Evolutionary conservation across 2,329 filamentous ascomycete genomes (phyloP).

Genomic region (Clonostachys sp.): DNA sequence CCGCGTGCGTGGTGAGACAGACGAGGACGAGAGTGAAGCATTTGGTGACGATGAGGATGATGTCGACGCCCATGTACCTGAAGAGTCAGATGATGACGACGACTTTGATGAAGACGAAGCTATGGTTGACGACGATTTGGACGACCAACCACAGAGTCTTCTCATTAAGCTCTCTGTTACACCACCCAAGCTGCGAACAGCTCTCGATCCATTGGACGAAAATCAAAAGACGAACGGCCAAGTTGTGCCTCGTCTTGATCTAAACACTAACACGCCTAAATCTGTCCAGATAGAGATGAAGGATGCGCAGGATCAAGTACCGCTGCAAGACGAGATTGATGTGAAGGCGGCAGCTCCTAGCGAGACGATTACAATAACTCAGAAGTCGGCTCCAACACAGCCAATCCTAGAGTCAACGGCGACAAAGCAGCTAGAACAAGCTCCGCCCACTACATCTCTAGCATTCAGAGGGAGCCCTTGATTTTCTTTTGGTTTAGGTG

Average conservation of each 20-base stretch:
- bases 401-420: not conserved
- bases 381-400: conserved; percentile 5
- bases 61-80: conserved; percentile 60
- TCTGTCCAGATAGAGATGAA: not conserved
- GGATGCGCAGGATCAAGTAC: not conserved
- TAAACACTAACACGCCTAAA: not conserved
- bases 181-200: conserved; percentile 27
- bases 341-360: too few species aligned
- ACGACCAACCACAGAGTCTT: conserved; percentile 51
- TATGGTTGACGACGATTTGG: conserved; percentile 48
- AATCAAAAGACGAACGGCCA: too few species aligned
- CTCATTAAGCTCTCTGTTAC: conserved; percentile 69
- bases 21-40: conserved; percentile 68
- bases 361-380: too few species aligned
- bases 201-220: conserved; percentile 10
- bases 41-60: conserved; percentile 73
- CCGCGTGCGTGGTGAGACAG: conserved; percentile 32
- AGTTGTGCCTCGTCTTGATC: too few species aligned
- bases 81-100: conserved; percentile 56
- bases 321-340: not conserved
- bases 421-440: too few species aligned
- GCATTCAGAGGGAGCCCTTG: conserved; percentile 55
- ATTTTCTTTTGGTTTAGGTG: too few species aligned
- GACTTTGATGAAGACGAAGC: conserved; percentile 52
- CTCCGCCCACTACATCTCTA: conserved; percentile 37